Conservation (phyloP, 345 rosid species). For the Rhodamnia rubescens region DNA sequence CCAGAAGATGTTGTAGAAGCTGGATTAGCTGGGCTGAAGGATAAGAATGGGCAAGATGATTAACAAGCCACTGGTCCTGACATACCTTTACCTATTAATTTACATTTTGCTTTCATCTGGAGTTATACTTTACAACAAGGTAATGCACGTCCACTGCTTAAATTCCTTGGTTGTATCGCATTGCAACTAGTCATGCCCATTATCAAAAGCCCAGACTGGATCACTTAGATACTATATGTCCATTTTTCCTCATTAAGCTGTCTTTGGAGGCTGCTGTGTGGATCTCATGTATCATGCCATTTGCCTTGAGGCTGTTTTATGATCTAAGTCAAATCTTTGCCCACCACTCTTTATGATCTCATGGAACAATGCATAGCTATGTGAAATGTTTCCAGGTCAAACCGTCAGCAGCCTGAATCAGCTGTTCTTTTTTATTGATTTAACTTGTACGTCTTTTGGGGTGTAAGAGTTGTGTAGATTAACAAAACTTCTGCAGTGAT, state of each 20-base stretch:
- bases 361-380: background rate
- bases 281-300: background rate
- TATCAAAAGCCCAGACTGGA: background rate
- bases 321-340: background rate
- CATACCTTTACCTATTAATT: conserved; percentile 65
- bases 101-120: conserved; percentile 82
- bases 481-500: background rate
- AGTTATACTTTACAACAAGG: conserved; percentile 92
- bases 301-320: background rate
- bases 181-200: background rate
- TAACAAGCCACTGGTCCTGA: conserved; percentile 40
- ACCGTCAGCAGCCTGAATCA: background rate
- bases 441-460: background rate
- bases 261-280: background rate
- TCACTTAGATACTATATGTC: background rate
- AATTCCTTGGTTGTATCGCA: background rate
- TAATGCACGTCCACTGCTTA: conserved; percentile 3
- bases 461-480: background rate
- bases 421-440: background rate
- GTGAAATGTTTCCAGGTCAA: background rate
- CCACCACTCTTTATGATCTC: background rate
- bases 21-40: background rate
- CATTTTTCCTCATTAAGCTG: background rate
- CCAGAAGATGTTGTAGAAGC: background rate
- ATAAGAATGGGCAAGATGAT: background rate